A percentile compares a stretch with the other conserved stretches of the same genome.
Evolutionary conservation across 202 grass and related monocot species (phyloP).

Genomic region (Brachypodium distachyon): DNA sequence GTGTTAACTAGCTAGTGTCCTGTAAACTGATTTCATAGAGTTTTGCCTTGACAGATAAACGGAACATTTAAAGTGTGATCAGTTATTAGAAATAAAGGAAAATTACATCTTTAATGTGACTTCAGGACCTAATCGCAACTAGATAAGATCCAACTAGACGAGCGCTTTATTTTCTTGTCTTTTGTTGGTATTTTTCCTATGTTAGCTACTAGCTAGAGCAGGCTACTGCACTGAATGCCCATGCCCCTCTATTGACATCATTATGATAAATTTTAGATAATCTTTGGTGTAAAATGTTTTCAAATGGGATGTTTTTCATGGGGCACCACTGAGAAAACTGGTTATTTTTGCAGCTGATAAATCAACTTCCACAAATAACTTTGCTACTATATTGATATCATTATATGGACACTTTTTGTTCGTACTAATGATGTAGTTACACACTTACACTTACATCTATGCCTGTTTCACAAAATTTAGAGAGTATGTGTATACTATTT

Average conservation of each 20-base stretch:
- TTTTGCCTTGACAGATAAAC: neutral
- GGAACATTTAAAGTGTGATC: neutral
- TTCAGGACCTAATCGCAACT: neutral
- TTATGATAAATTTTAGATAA: neutral
- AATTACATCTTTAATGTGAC: neutral
- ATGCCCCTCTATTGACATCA: neutral
- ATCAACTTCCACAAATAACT: neutral
- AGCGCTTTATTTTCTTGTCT: neutral
- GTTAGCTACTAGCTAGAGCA: neutral
- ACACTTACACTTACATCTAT: too few species aligned
- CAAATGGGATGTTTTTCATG: neutral
- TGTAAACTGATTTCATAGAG: neutral
- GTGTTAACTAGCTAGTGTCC: slow-evolving; percentile 6
- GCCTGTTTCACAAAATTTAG: too few species aligned
- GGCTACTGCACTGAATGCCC: neutral
- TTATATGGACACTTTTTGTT: too few species aligned
- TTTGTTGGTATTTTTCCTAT: neutral
- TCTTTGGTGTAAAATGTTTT: neutral
- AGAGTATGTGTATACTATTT: too few species aligned
- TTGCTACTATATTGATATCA: neutral
- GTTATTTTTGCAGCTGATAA: neutral
- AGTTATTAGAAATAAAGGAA: neutral
- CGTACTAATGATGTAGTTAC: too few species aligned
- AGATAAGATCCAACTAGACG: neutral
- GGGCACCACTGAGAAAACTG: neutral